Percentiles rank a stretch among this genome's conserved stretches.
These are phyloP conservation scores for Mrakia blollopis DNA, from an alignment of 768 basidiomycete genomes.

Conservation along the genomic window DNA sequence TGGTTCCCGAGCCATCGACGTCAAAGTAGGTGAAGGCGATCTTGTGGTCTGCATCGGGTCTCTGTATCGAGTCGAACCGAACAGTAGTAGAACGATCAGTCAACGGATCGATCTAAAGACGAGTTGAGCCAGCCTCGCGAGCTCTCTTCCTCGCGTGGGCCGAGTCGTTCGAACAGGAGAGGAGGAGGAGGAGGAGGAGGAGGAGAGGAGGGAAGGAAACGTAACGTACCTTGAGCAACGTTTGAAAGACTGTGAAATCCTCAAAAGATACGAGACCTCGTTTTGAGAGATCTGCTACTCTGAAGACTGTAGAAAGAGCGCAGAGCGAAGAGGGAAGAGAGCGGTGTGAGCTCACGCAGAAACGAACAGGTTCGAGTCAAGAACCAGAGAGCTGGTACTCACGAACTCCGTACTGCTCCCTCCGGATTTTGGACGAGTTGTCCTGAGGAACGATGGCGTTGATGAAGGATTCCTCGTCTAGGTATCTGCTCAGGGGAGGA, in stretches of 20 bases:
- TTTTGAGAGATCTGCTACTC: constrained; percentile 41
- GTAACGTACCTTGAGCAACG: constrained; percentile 42
- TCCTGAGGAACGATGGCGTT: constrained; percentile 86
- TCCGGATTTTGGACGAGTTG: constrained; percentile 74
- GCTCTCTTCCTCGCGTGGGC: background rate
- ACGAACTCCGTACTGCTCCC: constrained; percentile 79
- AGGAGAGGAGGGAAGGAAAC: background rate
- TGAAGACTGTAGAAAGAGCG: constrained; percentile 39
- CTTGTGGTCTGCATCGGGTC: constrained; percentile 94
- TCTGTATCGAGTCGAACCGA: constrained; percentile 33
- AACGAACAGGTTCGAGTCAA: background rate
- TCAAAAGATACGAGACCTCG: constrained; percentile 60
- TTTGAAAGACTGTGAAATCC: constrained; percentile 94
- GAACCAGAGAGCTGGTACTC: constrained; percentile 51
- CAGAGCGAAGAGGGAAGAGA: background rate
- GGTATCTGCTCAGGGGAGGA: constrained; percentile 56
- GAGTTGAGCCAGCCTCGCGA: too few relatives aligned
- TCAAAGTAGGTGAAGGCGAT: constrained; percentile 96
- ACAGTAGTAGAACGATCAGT: background rate
- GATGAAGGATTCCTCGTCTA: constrained; percentile 83
- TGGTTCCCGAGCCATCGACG: constrained; percentile 84
- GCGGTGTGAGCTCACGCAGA: background rate
- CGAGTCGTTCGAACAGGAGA: background rate
- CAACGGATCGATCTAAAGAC: background rate
- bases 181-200: background rate